phyloP scores from a whole-genome alignment of 371 early-diverging fungal species.

The Mortierella sp. region DNA sequence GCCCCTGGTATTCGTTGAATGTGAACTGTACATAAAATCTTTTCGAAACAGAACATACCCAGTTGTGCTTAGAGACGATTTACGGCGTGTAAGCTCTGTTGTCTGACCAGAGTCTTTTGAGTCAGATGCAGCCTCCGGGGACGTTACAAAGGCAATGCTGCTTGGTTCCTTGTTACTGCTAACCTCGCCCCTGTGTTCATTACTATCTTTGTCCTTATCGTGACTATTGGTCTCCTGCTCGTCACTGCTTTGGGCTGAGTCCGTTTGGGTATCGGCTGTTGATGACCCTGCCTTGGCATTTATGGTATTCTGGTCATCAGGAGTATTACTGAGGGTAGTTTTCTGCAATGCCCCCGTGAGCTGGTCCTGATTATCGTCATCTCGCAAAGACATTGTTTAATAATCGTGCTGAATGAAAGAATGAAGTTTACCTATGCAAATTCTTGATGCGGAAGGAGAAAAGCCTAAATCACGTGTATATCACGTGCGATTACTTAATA shows the following conservation, averaged over 20 bases:
- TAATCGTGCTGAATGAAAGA: not conserved
- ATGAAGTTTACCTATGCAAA: too few relatives aligned
- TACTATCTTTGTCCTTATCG: not conserved
- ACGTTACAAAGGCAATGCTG: conserved; percentile 2
- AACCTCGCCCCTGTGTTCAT: not conserved
- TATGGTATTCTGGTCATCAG: not conserved
- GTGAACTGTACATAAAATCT: not conserved
- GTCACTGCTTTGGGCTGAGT: not conserved
- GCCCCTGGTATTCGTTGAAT: not conserved
- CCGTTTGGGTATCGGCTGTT: not conserved
- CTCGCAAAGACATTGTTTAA: conserved; percentile 24
- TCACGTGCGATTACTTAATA: not conserved
- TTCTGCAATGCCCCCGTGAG: conserved; percentile 6
- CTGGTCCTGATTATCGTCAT: conserved; percentile 16
- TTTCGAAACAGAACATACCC: conserved; percentile 20
- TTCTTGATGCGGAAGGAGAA: not conserved
- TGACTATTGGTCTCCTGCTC: not conserved
- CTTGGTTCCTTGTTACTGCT: not conserved
- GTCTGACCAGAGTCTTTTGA: not conserved
- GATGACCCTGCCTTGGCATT: not conserved
- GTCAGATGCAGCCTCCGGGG: not conserved
- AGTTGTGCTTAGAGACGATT: conserved; percentile 33
- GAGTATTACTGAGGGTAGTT: not conserved
- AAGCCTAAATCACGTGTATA: not conserved
- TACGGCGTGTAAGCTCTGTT: conserved; percentile 32